Base-by-base conservation (phyloP, 2,329 filamentous ascomycete genomes). In the Amphichorda felina region DNA sequence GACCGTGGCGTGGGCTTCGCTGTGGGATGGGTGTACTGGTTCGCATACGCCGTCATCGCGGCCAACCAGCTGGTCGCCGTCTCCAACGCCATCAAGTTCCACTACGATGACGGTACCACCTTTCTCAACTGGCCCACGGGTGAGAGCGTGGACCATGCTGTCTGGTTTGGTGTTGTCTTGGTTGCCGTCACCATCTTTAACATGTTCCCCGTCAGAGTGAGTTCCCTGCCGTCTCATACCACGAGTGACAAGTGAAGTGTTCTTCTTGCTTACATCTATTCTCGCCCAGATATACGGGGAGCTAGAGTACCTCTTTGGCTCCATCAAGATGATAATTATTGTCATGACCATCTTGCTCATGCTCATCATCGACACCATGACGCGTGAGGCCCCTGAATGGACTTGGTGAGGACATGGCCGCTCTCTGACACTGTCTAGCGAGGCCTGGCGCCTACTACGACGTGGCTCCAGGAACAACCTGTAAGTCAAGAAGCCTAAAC, bases 11-110 rank as follows among this genome's bases (percentile, higher is more conserved):
- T 58, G 35, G 57, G 56, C 5, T 59, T 59, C 43, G 55, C 56
- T 3, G 50, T 59, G 14, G 56, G 57, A 2, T 59, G 55, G 55
- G 49, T 59, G 16, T 58, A 59, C 38, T 60, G 55, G 56, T 60
- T 59, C 41, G 55, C 54, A 1, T 60, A 57, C 33, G 49, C 50
- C 9, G 47, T 58, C 6, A 44, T 57, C 24, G 53, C 54, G 8
- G 53, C 55, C 3, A 51, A 57, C 24, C 54, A 59, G 38, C 40
- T 59, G 3, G 55, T 58, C 8, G 56, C 56, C 1, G 47, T 57
- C 11, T 48, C 55, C 3, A 53, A 53, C 33, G 46, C 51, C 13
- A 43, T 60, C 33, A 50, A 52, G 25, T 60, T 59, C 35, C 47
- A 47, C 5, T 60, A 60, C 34, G 50, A 59, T 36, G 53, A 59